Base-by-base conservation (phyloP, 2,329 filamentous ascomycete species). In the Phyllosticta citribraziliensis region DNA sequence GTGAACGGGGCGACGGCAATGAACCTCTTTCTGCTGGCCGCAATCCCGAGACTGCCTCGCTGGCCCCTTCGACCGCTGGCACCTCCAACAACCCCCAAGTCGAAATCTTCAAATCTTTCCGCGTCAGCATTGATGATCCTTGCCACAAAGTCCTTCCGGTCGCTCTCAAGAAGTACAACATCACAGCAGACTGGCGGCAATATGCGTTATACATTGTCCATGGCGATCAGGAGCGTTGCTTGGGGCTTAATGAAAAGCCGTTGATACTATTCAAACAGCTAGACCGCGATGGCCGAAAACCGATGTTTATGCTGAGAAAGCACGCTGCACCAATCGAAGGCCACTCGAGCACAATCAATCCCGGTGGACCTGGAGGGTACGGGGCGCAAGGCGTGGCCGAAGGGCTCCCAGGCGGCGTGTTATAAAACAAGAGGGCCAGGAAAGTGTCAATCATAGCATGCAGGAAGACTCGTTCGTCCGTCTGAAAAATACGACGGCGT, bases 31-130 rank as follows among this genome's bases (percentile, higher is more conserved):
- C 73, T 33, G 73, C 67, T 40, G 71, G 71, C 61, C 69, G 70
- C 66, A 2, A 67, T 67, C 57, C 71, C 20, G 56, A 63, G 52
- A 65, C 65, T 3, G 57, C 67, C 51, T 67, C 68, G 0, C 58
- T 63, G 2, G 58, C 56, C 17, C 55, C 62, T 11, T 61, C 64
- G 1, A 56, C 58, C 47, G 55, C 52, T 6, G 52, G 61, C 2
- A 56, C 56, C 2, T 72, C 72, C 12, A 67, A 72, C 59, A 80
- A 80, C 63, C 77, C 78, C 11, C 77, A 79, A 67, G 92, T 97
- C 63, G 94, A 99, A 74, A 97, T 99, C 63, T 97, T 97, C 85
- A 99, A 99, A 74, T 96, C 90, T 1, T 99, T 99, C 82, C 87
- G 93, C 50, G 94, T 99, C 64, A 94, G 89, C 72, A 95, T 97